phyloP scores from a whole-genome alignment of 1,139 yeast genomes.

The Pichia sp. region DNA sequence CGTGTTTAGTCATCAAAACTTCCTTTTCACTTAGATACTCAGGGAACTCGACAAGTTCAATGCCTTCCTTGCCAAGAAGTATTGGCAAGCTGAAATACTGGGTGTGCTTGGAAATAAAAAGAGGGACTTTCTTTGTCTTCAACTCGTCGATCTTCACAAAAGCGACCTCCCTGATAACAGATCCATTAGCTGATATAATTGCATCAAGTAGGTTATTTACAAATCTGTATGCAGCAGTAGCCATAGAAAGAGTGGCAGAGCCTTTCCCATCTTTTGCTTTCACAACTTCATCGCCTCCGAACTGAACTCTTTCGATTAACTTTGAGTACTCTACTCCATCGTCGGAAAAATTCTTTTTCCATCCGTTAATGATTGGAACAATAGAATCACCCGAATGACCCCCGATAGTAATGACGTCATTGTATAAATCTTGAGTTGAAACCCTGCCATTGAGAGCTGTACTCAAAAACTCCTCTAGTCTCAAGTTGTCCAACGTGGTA shows the following conservation, averaged over 20 bases:
- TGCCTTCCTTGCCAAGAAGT: conserved; percentile 46
- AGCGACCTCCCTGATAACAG: conserved; percentile 45
- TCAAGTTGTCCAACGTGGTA: conserved; percentile 65
- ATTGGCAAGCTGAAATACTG: conserved; percentile 66
- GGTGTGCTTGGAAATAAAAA: conserved; percentile 38
- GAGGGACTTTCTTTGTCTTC: conserved; percentile 28
- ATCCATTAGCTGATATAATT: conserved; percentile 28
- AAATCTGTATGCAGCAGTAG: conserved; percentile 69
- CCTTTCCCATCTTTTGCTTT: conserved; percentile 76
- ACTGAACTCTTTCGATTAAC: conserved; percentile 61
- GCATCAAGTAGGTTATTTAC: conserved; percentile 50
- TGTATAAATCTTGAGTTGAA: conserved; percentile 39
- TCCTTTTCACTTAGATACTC: conserved; percentile 40
- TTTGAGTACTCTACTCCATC: conserved; percentile 31
- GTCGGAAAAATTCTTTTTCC: conserved; percentile 29
- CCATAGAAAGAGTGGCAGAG: conserved; percentile 76
- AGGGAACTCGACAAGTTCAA: conserved; percentile 46
- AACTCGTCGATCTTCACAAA: conserved; percentile 56
- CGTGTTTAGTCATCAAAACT: conserved; percentile 46
- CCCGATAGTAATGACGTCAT: conserved; percentile 60
- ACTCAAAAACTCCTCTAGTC: conserved; percentile 64
- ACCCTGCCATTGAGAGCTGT: conserved; percentile 32
- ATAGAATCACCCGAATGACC: conserved; percentile 79
- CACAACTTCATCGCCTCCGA: conserved; percentile 78
- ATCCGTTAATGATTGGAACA: conserved; percentile 43